A percentile compares a stretch with the other conserved stretches of the same genome.
These are phyloP conservation scores for Aspergillus unguis DNA, from an alignment of 2,329 filamentous ascomycete species.

Conservation along the genomic window DNA sequence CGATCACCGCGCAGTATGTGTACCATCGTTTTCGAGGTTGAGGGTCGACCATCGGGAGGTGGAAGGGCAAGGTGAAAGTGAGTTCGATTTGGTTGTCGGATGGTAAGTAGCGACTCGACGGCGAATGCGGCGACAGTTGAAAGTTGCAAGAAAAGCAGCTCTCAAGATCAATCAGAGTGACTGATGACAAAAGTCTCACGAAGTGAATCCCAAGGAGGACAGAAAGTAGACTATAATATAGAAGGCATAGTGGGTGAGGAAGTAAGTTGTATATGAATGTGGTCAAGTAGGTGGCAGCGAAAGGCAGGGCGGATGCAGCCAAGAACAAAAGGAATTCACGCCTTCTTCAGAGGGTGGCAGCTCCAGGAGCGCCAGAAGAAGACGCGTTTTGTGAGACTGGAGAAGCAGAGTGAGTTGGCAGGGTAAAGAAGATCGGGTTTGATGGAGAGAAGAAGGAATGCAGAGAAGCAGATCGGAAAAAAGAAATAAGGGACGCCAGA, in stretches of 20 bases:
- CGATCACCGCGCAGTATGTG: slow-evolving; percentile 31
- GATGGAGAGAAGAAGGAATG: slow-evolving; percentile 20
- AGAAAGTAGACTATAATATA: slow-evolving; percentile 43
- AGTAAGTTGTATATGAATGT: slow-evolving; percentile 4
- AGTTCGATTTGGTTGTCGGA: neutral
- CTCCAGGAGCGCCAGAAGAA: slow-evolving; percentile 29
- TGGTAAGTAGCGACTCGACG: slow-evolving; percentile 10
- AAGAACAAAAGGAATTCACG: slow-evolving; percentile 23
- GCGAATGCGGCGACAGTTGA: slow-evolving; percentile 13
- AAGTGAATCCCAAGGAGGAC: slow-evolving; percentile 36
- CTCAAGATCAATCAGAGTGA: slow-evolving; percentile 30
- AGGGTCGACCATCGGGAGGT: slow-evolving; percentile 10
- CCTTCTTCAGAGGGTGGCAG: slow-evolving; percentile 27
- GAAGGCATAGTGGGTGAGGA: slow-evolving; percentile 31
- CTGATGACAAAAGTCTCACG: slow-evolving; percentile 27
- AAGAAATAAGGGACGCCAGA: slow-evolving; percentile 12
- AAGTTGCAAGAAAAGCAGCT: slow-evolving; percentile 19
- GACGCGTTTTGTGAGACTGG: slow-evolving; percentile 24
- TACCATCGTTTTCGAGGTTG: slow-evolving; percentile 26
- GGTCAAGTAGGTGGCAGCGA: slow-evolving; percentile 5
- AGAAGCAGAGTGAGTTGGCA: slow-evolving; percentile 25
- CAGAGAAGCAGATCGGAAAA: slow-evolving; percentile 19
- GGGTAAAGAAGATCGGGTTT: slow-evolving; percentile 17
- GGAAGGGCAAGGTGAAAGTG: neutral
- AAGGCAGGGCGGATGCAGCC: slow-evolving; percentile 20